A percentile compares a stretch with the other conserved stretches of the same genome.
Evolutionary conservation across 2,329 filamentous ascomycete species (phyloP).

Genomic region (Ambrosiella beaveri): DNA sequence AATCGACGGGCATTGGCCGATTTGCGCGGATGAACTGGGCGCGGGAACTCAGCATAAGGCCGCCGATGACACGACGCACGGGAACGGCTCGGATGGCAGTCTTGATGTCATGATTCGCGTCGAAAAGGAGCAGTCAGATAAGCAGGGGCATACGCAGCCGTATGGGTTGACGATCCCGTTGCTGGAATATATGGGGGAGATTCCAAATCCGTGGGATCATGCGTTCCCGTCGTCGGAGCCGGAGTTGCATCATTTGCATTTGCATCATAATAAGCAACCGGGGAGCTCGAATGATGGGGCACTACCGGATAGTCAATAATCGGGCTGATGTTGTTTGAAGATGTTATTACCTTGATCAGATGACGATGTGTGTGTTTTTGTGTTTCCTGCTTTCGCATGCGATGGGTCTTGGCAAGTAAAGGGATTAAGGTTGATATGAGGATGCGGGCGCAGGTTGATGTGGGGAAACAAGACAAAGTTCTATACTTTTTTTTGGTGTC

Average conservation of each 20-base stretch:
- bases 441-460: neutral
- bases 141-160: conserved; percentile 57
- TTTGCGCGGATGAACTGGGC: conserved; percentile 60
- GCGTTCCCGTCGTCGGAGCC: conserved; percentile 12
- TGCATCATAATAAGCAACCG: neutral
- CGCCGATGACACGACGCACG: conserved; percentile 37
- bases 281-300: neutral
- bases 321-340: neutral
- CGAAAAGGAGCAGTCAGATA: conserved; percentile 72
- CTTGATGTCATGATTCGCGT: conserved; percentile 76
- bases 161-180: conserved; percentile 79
- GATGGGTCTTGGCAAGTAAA: neutral
- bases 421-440: neutral
- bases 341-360: no score
- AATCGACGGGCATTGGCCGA: conserved; percentile 50
- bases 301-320: neutral
- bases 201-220: conserved; percentile 14
- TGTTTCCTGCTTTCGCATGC: neutral
- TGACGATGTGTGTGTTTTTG: neutral
- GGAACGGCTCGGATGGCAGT: conserved; percentile 38
- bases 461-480: neutral
- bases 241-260: neutral
- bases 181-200: conserved; percentile 27
- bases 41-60: conserved; percentile 67
- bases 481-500: neutral